Percentiles rank a stretch among this genome's conserved stretches.
These are phyloP conservation scores for Cercis canadensis DNA, from an alignment of 306 rosid species.

Conservation along the genomic window DNA sequence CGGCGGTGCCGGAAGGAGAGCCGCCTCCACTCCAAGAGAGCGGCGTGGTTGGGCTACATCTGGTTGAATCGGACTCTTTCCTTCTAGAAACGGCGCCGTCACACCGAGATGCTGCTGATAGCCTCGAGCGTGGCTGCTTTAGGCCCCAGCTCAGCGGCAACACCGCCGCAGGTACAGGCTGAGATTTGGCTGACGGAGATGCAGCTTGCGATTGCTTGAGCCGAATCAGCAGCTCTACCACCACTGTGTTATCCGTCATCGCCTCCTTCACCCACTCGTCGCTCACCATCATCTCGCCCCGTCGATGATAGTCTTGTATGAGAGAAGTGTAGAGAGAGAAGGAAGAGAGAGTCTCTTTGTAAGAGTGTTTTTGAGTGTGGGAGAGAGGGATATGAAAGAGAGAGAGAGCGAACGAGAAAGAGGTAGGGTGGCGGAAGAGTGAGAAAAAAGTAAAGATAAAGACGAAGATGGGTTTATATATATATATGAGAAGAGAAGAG, in stretches of 20 bases:
- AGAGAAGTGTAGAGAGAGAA: constrained; percentile 1
- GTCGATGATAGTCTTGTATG: constrained; percentile 3
- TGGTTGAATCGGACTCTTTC: constrained; percentile 61
- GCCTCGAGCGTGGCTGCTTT: constrained; percentile 65
- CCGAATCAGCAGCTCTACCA: constrained; percentile 69
- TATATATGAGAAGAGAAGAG: neutral
- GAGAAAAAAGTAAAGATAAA: too few species aligned
- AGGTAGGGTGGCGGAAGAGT: too few species aligned
- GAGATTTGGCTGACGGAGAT: constrained; percentile 41
- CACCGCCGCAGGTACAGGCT: neutral
- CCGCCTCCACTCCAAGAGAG: constrained; percentile 92
- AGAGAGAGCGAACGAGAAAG: too few species aligned
- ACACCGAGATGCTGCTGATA: constrained; percentile 46
- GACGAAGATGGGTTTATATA: constrained; percentile 32
- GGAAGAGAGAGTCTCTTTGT: constrained; percentile 8
- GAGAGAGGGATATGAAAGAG: constrained; percentile 16
- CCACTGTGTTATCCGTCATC: constrained; percentile 68
- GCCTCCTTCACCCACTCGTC: constrained; percentile 79
- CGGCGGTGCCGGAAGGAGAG: constrained; percentile 78
- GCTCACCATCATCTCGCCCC: constrained; percentile 38
- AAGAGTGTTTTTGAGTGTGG: neutral
- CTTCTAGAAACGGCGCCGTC: constrained; percentile 48
- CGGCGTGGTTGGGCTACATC: constrained; percentile 94
- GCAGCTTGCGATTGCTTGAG: constrained; percentile 64
- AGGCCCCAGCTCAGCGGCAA: constrained; percentile 64